Base-by-base conservation (phyloP, 1,284 basidiomycete species). In the Singerocomus inundabilis region DNA sequence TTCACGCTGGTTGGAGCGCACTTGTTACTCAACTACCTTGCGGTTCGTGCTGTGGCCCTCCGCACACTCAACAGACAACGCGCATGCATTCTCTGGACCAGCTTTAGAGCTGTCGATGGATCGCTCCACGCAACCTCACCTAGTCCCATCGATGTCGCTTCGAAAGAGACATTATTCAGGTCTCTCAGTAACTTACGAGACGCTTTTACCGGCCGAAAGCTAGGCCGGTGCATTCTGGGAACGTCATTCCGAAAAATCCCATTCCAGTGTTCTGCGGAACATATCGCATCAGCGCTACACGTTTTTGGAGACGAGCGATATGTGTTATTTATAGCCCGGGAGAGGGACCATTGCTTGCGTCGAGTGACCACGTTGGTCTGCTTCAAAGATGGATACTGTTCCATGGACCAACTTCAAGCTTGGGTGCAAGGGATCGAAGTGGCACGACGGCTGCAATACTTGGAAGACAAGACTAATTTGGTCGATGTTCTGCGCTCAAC, bases 1-100 rank as follows among this genome's bases (percentile, higher is more conserved):
- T 71, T 79, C 46, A 16, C 73, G 16, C 73, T 87, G 16, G 70
- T 85, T 11, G 68, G 65, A 11, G 67, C 75, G 0, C 85, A 87
- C 57, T 70, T 87, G 5, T 49, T 66, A n/a, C 69, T 79, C 40
- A 86, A 87, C 57, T 84, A 81, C 56, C 52, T 77, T 6, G 83
- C 78, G 8, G 80, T 87, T 8, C 74, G 76, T 10, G 77, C 77
- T 0, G 73, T 87, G 24, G 71, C 71, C 9, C 66, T 86, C 29
- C 76, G 77, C 29, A 71, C 80, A 1, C 70, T 85, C 21, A 87
- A 85, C 54, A 73, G 78, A 25, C 82, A 85, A 62, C 75, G 85
- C 1, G 67, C 77, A 0, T 70, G 66, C 29, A 71, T 84, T 31
- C 72, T 75, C 5, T 86, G 84, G 82, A 60, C 67, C 4, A 51